Evolutionary conservation across 2,329 filamentous ascomycete species (phyloP).

Genomic region (Talaromyces sp.): DNA sequence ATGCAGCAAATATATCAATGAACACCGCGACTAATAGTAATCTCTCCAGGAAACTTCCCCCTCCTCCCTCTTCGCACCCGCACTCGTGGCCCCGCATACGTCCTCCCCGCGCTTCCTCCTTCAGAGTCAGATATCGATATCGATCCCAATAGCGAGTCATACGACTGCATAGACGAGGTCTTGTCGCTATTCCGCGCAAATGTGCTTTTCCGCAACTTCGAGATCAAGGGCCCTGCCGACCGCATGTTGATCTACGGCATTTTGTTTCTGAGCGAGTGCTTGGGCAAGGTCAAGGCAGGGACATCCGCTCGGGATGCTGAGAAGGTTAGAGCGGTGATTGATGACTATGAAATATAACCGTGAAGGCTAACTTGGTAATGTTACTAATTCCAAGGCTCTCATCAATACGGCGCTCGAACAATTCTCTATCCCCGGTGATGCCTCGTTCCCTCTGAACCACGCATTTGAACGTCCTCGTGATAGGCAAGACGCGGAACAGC

Average conservation of each 20-base stretch:
- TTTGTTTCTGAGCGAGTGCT: slow-evolving; percentile 84
- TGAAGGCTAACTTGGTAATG: not conserved
- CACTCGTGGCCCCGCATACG: slow-evolving; percentile 90
- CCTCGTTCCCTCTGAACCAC: slow-evolving; percentile 89
- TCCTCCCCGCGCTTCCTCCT: slow-evolving; percentile 62
- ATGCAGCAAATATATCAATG: not conserved
- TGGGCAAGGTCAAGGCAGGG: slow-evolving; percentile 77
- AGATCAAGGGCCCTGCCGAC: slow-evolving; percentile 95
- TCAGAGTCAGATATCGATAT: slow-evolving; percentile 49
- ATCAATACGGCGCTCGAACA: slow-evolving; percentile 90
- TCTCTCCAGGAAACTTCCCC: slow-evolving; percentile 74
- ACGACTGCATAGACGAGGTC: slow-evolving; percentile 94
- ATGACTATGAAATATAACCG: not conserved
- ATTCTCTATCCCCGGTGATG: slow-evolving; percentile 92
- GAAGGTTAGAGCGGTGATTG: slow-evolving; percentile 43
- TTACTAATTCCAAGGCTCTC: slow-evolving; percentile 60
- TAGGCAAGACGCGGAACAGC: slow-evolving; percentile 80
- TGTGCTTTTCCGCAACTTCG: slow-evolving; percentile 98
- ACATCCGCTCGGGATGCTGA: slow-evolving; percentile 63
- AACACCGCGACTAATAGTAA: not conserved
- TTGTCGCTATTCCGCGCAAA: slow-evolving; percentile 92
- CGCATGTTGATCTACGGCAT: slow-evolving; percentile 95
- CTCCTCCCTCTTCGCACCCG: slow-evolving; percentile 91
- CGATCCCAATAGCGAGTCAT: slow-evolving; percentile 85
- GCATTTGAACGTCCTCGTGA: slow-evolving; percentile 88